Percentiles rank a stretch among this genome's conserved stretches.
Evolutionary conservation across 1,139 yeast genomes (phyloP).

Genomic region (Geotrichum reessii): DNA sequence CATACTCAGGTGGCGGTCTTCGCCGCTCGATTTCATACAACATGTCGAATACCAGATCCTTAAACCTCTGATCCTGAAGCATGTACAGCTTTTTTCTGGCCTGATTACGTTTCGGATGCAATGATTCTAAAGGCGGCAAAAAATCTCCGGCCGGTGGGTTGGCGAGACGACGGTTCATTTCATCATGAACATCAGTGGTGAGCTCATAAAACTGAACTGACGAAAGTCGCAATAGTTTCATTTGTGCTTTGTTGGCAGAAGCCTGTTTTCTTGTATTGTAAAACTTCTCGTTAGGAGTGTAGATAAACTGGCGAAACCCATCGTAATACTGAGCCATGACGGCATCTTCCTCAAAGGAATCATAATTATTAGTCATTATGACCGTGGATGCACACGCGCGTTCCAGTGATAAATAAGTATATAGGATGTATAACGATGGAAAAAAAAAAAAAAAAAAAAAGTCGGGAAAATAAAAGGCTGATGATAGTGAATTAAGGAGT

Average conservation of each 20-base stretch:
- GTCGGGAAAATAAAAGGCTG: background rate
- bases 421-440: background rate
- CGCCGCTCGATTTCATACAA: conserved; percentile 82
- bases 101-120: conserved; percentile 92
- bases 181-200: conserved; percentile 91
- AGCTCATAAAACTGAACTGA: conserved; percentile 83
- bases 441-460: too few species aligned
- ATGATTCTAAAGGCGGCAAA: conserved; percentile 61
- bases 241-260: conserved; percentile 61
- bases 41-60: conserved; percentile 87
- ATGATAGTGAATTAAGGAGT: background rate
- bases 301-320: conserved; percentile 10
- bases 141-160: conserved; percentile 47
- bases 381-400: background rate
- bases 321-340: conserved; percentile 3
- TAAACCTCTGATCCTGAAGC: conserved; percentile 74
- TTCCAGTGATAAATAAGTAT: background rate
- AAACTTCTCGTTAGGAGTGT: conserved; percentile 1
- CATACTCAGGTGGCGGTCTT: background rate
- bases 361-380: background rate
- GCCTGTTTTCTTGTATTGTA: background rate
- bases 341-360: background rate
- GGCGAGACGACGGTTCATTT: conserved; percentile 66
- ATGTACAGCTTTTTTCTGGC: conserved; percentile 90
- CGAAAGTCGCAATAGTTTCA: conserved; percentile 72